A percentile compares a stretch with the other conserved stretches of the same genome.
These are phyloP conservation scores for Candida awuae DNA, from an alignment of 805 yeast species.

Conservation along the genomic window DNA sequence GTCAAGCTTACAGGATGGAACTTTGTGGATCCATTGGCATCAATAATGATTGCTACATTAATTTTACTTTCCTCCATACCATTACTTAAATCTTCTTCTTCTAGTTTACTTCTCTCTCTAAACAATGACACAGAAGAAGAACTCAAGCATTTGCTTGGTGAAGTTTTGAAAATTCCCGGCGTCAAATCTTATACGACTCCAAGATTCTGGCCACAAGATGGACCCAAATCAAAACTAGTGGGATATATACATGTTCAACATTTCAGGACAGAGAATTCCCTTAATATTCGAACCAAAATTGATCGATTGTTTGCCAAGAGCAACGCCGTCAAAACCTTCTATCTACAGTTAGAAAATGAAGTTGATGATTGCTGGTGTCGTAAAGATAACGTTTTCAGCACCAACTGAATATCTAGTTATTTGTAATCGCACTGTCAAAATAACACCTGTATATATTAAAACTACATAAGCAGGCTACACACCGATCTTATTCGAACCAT, in stretches of 20 bases:
- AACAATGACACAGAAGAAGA: conserved; percentile 45
- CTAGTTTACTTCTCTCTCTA: conserved; percentile 59
- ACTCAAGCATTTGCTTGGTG: conserved; percentile 58
- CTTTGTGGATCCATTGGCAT: conserved; percentile 89
- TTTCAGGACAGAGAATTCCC: conserved; percentile 31
- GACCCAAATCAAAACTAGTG: conserved; percentile 33
- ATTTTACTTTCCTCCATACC: conserved; percentile 82
- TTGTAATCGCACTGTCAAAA: too few relatives aligned
- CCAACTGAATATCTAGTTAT: too few relatives aligned
- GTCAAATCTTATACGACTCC: conserved; percentile 83
- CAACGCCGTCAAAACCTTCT: conserved; percentile 19
- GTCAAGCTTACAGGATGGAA: conserved; percentile 59
- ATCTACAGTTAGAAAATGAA: conserved; percentile 31
- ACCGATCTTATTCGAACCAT: too few relatives aligned
- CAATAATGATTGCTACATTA: conserved; percentile 74
- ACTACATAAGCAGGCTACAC: too few relatives aligned
- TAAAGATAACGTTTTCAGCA: conserved; percentile 23
- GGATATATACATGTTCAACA: conserved; percentile 84
- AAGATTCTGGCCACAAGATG: conserved; percentile 73
- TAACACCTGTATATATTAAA: too few relatives aligned
- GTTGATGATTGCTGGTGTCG: conserved; percentile 35
- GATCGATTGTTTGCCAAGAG: conserved; percentile 22
- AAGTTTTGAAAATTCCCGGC: conserved; percentile 64
- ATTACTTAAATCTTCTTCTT: conserved; percentile 70
- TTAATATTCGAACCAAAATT: conserved; percentile 21